Base-by-base conservation (phyloP, 2,329 filamentous ascomycete genomes). In the Chaetomium strumarium region DNA sequence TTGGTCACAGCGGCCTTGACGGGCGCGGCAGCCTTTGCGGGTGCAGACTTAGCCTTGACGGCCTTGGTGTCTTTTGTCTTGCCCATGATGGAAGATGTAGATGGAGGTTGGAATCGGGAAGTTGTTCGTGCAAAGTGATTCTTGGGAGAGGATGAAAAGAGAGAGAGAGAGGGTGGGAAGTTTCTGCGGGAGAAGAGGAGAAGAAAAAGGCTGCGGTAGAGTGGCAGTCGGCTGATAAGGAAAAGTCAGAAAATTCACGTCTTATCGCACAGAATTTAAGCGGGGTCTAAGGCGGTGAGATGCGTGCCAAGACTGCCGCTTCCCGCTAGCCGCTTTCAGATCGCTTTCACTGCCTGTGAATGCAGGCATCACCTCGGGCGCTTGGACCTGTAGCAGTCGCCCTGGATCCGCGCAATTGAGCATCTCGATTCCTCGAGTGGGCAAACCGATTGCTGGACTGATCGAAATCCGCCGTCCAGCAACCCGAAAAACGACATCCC, bases 1-100 rank as follows among this genome's bases (percentile, higher is more conserved):
- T 50, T 51, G n/a, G 51, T 39, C 33, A 42, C 51, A 17, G 37
- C 56, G 24, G 44, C 55, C 60, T 72, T 70, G 58, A 72, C 63
- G 60, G 74, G 73, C 70, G 81, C 80, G 61, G 73, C 73, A 52
- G 80, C 67, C 59, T 83, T 76, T 77, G 86, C 86, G 34, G 50
- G 45, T 20, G 42, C 79, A 65, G 66, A 64, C 70, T 80, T 79
- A 67, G 66, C 65, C 71, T 80, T 80, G 68, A 70, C 79, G 64
- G 67, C 66, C 72, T 81, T 81, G 68, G 75, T 73, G 67, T 84
- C 77, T 75, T 86, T 86, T 51, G 76, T 72, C 73, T 86, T 86
- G 69, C 76, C 81, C 83, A 86, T 86, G 70, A 71, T 55, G 56
- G 55, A 16, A 55, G 62, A 56, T 59, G 52, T 46, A 56, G 51